Evolutionary conservation across 257 asterid genomes (phyloP), one percentile per base, ranked within the genome.

Genomic region (Eucommia ulmoides): DNA sequence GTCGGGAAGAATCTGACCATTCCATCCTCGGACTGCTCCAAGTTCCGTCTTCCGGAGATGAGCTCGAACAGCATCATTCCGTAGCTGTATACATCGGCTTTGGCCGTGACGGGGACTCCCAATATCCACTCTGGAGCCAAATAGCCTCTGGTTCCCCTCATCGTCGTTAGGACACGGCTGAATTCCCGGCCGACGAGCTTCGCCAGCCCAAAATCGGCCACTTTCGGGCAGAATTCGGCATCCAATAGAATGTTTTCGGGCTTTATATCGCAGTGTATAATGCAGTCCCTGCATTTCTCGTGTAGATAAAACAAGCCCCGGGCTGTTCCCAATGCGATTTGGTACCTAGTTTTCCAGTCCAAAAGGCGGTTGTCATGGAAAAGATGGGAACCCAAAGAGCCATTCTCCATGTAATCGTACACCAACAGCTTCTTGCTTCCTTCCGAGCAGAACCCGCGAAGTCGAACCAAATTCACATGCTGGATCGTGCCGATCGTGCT

Each of bases 381-480:
- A 16, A 42, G 9, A 42, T 16, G 19, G 48, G n/a, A 6, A 42
- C 2, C 9, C n/a, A 42, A 21, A 16, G 48, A 42, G 4, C 48
- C 20, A 42, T 42, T 42, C 19, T 42, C 19, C 48, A 42, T 2
- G 19, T 16, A 16, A 3, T 42, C 48, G 19, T 42, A 42, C 9
- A 42, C 48, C 9, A 42, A 9, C n/a, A 42, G 19, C 20, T 21
- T 42, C 20, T 42, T 19, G 19, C 3, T 19, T 21, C 48, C 20
- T 42, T 42, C 48, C n/a, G 48, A 42, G 48, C 48, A 42, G 19
- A 42, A 42, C 20, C 48, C 48, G 0, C n/a, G n/a, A 8, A 42
- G 5, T 42, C 48, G n/a, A 19, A n/a, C 48, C 48, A 42, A 42
- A 42, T 42, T 42, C 20, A 42, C n/a, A 42, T 42, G 48, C 20